phyloP scores from a whole-genome alignment of 352 stramenopile species.

The Phytopythium chamaehyphon region DNA sequence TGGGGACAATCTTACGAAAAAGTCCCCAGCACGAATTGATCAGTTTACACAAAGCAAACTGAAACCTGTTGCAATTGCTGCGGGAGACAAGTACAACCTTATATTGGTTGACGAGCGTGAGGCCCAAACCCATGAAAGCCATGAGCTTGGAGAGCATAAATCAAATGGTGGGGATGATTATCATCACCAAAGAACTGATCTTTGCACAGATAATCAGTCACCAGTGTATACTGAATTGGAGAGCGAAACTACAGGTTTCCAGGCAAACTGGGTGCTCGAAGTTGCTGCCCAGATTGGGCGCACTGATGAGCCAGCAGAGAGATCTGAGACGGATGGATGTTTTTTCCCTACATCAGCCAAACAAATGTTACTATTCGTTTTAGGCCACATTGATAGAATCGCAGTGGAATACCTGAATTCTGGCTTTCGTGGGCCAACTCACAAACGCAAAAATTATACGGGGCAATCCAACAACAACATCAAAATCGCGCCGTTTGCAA shows the following conservation, averaged over 20 bases:
- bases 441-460: no score
- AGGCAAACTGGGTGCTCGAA: no score
- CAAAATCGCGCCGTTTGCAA: constrained; percentile 30
- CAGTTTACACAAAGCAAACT: constrained; percentile 42
- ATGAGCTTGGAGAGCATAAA: background rate
- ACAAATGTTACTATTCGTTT: constrained; percentile 15
- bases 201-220: no score
- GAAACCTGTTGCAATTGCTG: constrained; percentile 67
- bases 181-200: no score
- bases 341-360: no score
- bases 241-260: no score
- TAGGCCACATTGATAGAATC: constrained; percentile 43
- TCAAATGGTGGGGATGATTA: background rate
- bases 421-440: no score
- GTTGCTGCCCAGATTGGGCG: no score
- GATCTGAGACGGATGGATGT: no score
- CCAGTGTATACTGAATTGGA: no score
- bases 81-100: constrained; percentile 87
- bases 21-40: constrained; percentile 55
- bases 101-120: constrained; percentile 54
- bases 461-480: background rate
- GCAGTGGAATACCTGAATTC: constrained; percentile 18
- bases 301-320: no score
- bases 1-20: constrained; percentile 59
- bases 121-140: background rate